These are phyloP conservation scores for Wickerhamomyces queroliae DNA, from an alignment of 805 yeast genomes.

Conservation along the genomic window DNA sequence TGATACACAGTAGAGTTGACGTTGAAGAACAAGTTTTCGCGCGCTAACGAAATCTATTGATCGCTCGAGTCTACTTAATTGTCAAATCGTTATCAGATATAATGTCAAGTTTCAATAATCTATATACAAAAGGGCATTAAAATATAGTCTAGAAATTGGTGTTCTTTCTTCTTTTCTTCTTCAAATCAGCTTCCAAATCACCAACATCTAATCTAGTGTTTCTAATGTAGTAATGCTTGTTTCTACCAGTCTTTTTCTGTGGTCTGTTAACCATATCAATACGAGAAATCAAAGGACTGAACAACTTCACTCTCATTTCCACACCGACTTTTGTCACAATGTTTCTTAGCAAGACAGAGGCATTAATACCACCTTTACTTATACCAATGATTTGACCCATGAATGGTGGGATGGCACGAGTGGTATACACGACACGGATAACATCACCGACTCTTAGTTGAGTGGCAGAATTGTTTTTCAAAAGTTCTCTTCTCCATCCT, in stretches of 20 bases:
- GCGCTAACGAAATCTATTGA: too few species aligned
- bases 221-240: conserved; percentile 88
- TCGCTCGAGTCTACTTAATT: too few species aligned
- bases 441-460: conserved; percentile 74
- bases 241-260: conserved; percentile 63
- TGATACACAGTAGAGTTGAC: too few species aligned
- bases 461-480: conserved; percentile 37
- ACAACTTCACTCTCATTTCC: conserved; percentile 76
- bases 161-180: conserved; percentile 16
- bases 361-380: conserved; percentile 64
- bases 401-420: conserved; percentile 53
- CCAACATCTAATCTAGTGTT: conserved; percentile 71
- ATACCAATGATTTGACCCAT: conserved; percentile 77
- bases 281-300: conserved; percentile 70
- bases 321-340: conserved; percentile 80
- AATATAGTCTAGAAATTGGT: neutral
- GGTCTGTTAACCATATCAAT: conserved; percentile 79
- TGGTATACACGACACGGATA: conserved; percentile 62
- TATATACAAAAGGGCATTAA: neutral
- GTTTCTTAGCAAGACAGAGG: conserved; percentile 78
- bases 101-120: too few species aligned
- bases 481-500: conserved; percentile 56
- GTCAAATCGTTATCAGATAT: too few species aligned
- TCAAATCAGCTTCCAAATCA: conserved; percentile 48
- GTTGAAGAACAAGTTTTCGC: too few species aligned